A percentile compares a stretch with the other conserved stretches of the same genome.
phyloP scores from a whole-genome alignment of 164 flowering plant species.

The Nelumbo lutea region DNA sequence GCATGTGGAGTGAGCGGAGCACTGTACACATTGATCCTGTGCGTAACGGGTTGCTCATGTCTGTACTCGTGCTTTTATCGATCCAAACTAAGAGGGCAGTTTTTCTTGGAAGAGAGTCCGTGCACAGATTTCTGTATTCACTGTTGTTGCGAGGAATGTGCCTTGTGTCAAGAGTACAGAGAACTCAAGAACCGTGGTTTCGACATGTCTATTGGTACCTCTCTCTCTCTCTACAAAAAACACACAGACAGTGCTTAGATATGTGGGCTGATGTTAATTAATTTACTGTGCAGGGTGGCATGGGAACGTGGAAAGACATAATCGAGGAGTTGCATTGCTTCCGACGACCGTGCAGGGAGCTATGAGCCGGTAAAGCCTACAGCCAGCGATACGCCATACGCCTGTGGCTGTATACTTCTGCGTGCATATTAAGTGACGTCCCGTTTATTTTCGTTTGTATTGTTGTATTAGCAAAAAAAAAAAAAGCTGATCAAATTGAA shows the following conservation, averaged over 20 bases:
- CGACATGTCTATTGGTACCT: constrained; percentile 24
- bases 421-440: too few species aligned
- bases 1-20: constrained; percentile 49
- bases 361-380: constrained; percentile 7
- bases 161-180: constrained; percentile 52
- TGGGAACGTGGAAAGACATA: constrained; percentile 19
- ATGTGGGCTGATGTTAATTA: too few species aligned
- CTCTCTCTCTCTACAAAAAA: constrained; percentile 1
- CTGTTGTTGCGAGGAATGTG: constrained; percentile 45
- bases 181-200: constrained; percentile 46
- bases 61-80: constrained; percentile 50
- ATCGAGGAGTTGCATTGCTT: constrained; percentile 5
- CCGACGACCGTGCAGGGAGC: constrained; percentile 3
- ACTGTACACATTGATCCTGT: constrained; percentile 31
- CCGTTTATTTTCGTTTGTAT: too few species aligned
- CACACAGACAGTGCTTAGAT: too few species aligned
- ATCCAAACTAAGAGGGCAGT: constrained; percentile 42
- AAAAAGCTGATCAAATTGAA: too few species aligned
- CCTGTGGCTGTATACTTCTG: too few species aligned
- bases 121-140: constrained; percentile 46
- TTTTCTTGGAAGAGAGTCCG: constrained; percentile 32
- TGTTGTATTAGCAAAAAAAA: too few species aligned
- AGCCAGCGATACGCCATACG: too few species aligned
- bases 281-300: constrained; percentile 18
- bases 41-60: constrained; percentile 40